Percentiles rank a stretch among this genome's conserved stretches.
phyloP scores from a whole-genome alignment of 331 rosid species.

The Quercus phellos region DNA sequence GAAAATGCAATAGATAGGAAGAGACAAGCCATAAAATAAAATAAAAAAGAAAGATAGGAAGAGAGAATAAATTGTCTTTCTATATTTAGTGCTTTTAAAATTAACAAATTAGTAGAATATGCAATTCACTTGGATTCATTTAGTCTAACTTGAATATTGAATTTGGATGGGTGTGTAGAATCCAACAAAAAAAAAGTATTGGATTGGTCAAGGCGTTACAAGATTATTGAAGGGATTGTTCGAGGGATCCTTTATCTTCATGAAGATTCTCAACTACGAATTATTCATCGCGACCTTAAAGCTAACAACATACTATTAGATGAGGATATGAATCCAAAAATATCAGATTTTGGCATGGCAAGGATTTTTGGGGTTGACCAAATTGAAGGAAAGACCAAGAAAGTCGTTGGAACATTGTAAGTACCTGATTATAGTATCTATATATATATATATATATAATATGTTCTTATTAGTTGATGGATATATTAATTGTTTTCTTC shows the following conservation, averaged over 20 bases:
- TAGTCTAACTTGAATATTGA: too few species aligned
- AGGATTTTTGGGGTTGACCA: constrained; percentile 22
- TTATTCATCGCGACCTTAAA: constrained; percentile 35
- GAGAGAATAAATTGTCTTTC: too few species aligned
- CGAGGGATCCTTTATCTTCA: constrained; percentile 32
- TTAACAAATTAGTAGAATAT: too few species aligned
- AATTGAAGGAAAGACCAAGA: constrained; percentile 18
- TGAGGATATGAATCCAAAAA: constrained; percentile 14
- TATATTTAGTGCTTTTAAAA: too few species aligned
- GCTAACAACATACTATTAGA: constrained; percentile 29
- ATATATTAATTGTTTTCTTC: too few species aligned
- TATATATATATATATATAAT: background rate
- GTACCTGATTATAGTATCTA: background rate
- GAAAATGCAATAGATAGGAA: too few species aligned
- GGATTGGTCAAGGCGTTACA: constrained; percentile 17
- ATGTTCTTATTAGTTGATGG: too few species aligned
- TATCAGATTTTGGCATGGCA: constrained; percentile 38
- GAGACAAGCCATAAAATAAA: too few species aligned
- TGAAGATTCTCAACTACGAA: constrained; percentile 29
- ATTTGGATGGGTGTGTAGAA: background rate
- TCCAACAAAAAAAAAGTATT: background rate
- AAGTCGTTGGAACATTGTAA: constrained; percentile 29
- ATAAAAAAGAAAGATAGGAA: too few species aligned
- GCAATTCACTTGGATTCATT: too few species aligned
- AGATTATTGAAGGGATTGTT: constrained; percentile 29